Conservation (phyloP, 1,139 yeast species). For the Geotrichum europaeum region DNA sequence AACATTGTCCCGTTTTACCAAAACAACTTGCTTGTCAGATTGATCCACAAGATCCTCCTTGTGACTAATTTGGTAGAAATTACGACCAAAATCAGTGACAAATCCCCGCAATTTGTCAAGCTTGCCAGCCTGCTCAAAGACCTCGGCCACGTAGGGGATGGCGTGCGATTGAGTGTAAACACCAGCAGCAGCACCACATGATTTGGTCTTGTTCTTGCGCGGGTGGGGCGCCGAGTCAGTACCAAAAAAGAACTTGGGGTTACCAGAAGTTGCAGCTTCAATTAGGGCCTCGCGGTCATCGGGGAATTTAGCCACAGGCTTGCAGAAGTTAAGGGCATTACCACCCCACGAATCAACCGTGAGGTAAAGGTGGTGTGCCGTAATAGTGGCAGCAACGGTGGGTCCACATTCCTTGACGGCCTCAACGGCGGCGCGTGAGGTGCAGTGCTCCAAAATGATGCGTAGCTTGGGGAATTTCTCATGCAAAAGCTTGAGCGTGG, state of each 20-base stretch:
- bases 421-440: constrained; percentile 81
- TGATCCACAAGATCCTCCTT: constrained; percentile 32
- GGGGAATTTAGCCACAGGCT: constrained; percentile 95
- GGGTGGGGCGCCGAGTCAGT: constrained; percentile 99
- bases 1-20: constrained; percentile 44
- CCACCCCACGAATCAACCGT: constrained; percentile 98
- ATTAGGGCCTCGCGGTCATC: constrained; percentile 73
- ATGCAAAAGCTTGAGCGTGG: constrained; percentile 80
- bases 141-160: constrained; percentile 76
- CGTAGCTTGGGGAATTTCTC: constrained; percentile 77
- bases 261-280: constrained; percentile 85
- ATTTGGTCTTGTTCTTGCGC: constrained; percentile 64
- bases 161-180: constrained; percentile 87
- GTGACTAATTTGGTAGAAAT: constrained; percentile 53
- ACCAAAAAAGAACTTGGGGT: constrained; percentile 91
- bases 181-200: constrained; percentile 91
- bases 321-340: constrained; percentile 87
- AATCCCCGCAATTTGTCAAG: constrained; percentile 64
- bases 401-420: constrained; percentile 66
- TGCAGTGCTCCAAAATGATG: constrained; percentile 91
- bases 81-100: constrained; percentile 66
- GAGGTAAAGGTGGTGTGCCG: constrained; percentile 87
- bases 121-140: constrained; percentile 62
- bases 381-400: constrained; percentile 83
- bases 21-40: constrained; percentile 26